Evolutionary conservation across 768 basidiomycete species (phyloP).

Genomic region (Leccinum boreale): DNA sequence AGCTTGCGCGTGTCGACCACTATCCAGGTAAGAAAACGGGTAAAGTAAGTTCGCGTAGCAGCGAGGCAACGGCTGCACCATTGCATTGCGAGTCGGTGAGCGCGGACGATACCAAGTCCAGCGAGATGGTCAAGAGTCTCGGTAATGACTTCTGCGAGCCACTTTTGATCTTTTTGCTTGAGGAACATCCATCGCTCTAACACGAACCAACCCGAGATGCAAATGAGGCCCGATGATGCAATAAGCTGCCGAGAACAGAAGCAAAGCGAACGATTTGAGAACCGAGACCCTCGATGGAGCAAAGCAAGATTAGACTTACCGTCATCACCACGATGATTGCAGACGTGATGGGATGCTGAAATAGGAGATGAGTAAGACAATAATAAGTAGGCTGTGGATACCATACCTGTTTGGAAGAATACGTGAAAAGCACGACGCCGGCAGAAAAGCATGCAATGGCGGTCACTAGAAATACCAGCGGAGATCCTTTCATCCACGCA

Average conservation of each 20-base stretch:
- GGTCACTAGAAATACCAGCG: slow-evolving; percentile 76
- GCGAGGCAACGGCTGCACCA: slow-evolving; percentile 22
- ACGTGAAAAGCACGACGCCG: slow-evolving; percentile 72
- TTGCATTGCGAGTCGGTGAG: slow-evolving; percentile 17
- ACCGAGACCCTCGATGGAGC: background rate
- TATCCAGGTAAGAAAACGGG: slow-evolving; percentile 13
- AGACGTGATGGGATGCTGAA: slow-evolving; percentile 55
- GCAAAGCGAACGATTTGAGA: background rate
- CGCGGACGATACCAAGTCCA: slow-evolving; percentile 21
- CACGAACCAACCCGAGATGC: slow-evolving; percentile 51
- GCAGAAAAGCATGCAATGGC: slow-evolving; percentile 81
- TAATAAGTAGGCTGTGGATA: background rate
- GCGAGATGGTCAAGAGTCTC: slow-evolving; percentile 23
- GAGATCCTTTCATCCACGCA: slow-evolving; percentile 82
- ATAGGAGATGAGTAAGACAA: background rate
- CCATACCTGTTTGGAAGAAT: slow-evolving; percentile 64
- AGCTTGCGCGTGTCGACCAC: slow-evolving; percentile 5
- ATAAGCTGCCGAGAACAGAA: slow-evolving; percentile 18
- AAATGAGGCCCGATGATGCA: slow-evolving; percentile 38
- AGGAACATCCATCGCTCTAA: slow-evolving; percentile 46
- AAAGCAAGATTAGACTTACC: slow-evolving; percentile 16
- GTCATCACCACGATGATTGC: slow-evolving; percentile 73
- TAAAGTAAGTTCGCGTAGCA: slow-evolving; percentile 4
- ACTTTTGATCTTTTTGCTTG: slow-evolving; percentile 42
- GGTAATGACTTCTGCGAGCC: slow-evolving; percentile 41